phyloP scores from a whole-genome alignment of 306 rosid species.

The Parietaria judaica region DNA sequence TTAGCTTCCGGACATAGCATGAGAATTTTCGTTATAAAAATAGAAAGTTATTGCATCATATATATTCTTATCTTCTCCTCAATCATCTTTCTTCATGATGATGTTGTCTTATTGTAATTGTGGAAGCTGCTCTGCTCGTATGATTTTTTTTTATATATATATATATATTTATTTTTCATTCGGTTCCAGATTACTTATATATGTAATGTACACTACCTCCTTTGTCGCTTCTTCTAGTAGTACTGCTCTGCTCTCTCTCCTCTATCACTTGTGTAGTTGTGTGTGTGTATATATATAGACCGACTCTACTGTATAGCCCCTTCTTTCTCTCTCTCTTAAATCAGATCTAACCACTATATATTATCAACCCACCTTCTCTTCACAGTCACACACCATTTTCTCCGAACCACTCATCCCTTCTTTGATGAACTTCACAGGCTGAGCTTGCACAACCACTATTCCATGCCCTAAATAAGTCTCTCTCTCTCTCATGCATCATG shows the following conservation, averaged over 20 bases:
- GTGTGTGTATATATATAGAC: conserved; percentile 11
- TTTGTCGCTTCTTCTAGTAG: conserved; percentile 8
- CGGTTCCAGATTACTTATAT: conserved; percentile 29
- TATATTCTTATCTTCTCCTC: not conserved
- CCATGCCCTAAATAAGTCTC: conserved; percentile 27
- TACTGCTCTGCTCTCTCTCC: conserved; percentile 1
- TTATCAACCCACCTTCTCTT: conserved; percentile 29
- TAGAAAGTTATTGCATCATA: not conserved
- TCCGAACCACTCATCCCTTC: conserved; percentile 30
- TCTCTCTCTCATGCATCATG: conserved; percentile 32
- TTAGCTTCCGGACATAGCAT: not conserved
- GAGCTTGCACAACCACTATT: not conserved
- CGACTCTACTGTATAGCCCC: conserved; percentile 12
- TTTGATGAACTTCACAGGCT: conserved; percentile 77
- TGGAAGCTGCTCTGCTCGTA: conserved; percentile 26
- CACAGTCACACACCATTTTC: conserved; percentile 11
- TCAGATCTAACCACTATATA: conserved; percentile 40
- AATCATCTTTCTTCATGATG: not conserved
- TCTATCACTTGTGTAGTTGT: not conserved
- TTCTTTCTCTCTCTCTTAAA: conserved; percentile 5
- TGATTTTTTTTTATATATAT: conserved; percentile 11
- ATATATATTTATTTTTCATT: conserved; percentile 12
- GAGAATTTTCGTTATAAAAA: not conserved
- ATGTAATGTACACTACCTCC: conserved; percentile 20
- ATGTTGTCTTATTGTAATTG: not conserved